These are phyloP conservation scores for Malus sieversii DNA, from an alignment of 306 rosid genomes.

Conservation along the genomic window DNA sequence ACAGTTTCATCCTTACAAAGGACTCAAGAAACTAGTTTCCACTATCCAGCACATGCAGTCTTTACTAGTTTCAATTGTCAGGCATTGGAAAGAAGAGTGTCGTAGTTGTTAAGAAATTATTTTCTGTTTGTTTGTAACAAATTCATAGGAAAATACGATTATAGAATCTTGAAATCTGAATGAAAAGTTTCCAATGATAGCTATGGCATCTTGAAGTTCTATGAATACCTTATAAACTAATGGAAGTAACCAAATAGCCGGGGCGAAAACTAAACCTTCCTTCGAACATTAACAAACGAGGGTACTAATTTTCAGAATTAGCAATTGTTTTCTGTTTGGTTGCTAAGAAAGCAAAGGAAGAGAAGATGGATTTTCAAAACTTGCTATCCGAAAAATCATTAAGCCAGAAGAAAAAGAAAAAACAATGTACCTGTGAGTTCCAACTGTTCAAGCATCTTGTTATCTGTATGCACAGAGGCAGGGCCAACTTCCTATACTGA, in stretches of 20 bases:
- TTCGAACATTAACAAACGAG: not conserved
- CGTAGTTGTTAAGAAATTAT: not conserved
- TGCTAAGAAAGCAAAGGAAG: not conserved
- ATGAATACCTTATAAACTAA: not conserved
- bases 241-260: not conserved
- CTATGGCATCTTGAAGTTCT: not conserved
- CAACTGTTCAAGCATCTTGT: constrained; percentile 69
- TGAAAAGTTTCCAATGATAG: not conserved
- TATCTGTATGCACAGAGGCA: constrained; percentile 57
- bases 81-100: not conserved
- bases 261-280: not conserved
- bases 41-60: not conserved
- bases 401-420: not conserved
- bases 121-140: not conserved
- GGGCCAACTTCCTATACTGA: constrained; percentile 65
- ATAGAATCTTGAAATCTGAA: not conserved
- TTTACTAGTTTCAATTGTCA: not conserved
- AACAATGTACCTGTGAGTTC: constrained; percentile 60
- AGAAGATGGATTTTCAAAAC: not conserved
- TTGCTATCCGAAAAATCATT: not conserved
- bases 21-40: not conserved
- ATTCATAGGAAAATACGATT: too few relatives aligned
- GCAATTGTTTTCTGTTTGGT: not conserved
- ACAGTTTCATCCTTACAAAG: not conserved
- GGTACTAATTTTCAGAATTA: not conserved